A percentile compares a stretch with the other conserved stretches of the same genome.
These are phyloP conservation scores for Raffaelea albimanens DNA, from an alignment of 2,329 filamentous ascomycete species.

Conservation along the genomic window DNA sequence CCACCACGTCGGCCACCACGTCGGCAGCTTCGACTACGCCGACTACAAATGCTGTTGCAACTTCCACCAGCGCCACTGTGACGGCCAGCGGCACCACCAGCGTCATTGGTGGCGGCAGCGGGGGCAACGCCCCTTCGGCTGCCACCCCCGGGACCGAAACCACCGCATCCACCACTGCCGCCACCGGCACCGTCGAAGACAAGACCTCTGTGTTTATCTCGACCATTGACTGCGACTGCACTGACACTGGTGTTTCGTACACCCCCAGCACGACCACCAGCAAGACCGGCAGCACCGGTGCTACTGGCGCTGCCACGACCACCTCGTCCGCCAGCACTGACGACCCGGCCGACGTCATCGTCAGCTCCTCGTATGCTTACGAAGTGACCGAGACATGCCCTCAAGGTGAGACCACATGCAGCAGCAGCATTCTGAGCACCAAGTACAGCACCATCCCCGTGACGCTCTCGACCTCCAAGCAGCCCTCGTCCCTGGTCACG, in stretches of 20 bases:
- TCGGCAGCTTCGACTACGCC: background rate
- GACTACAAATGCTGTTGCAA: background rate
- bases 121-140: background rate
- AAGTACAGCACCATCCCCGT: too few species aligned
- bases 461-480: too few species aligned
- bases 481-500: too few species aligned
- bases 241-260: background rate
- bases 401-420: conserved; percentile 11
- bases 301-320: background rate
- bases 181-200: background rate
- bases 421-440: background rate
- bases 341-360: background rate
- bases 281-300: background rate
- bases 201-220: conserved; percentile 9
- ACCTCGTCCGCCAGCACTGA: background rate
- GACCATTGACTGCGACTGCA: conserved; percentile 11
- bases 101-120: too few species aligned
- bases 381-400: conserved; percentile 8
- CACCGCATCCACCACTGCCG: background rate
- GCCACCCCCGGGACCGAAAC: background rate
- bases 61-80: background rate
- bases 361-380: background rate
- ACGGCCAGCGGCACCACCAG: background rate
- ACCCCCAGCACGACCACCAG: background rate
- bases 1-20: background rate